Base-by-base conservation (phyloP, 2,329 filamentous ascomycete species). In the Ramularia endophylla region DNA sequence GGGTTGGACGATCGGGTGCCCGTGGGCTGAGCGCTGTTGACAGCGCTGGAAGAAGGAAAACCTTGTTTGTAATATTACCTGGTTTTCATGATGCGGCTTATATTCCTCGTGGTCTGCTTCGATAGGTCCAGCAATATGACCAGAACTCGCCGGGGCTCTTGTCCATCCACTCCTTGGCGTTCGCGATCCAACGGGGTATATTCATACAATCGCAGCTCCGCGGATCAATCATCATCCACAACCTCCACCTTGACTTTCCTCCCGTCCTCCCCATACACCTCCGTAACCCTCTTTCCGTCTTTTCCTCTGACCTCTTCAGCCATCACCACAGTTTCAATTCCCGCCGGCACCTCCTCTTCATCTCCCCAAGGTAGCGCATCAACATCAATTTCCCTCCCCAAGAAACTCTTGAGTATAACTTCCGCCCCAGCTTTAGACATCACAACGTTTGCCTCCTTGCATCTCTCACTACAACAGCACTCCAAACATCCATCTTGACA, bases 371-470 rank as follows among this genome's bases (percentile, higher is more conserved):
- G 89, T 58, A 97, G 64, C n/a, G 73, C 71, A 28, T 94, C 87
- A 3, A 94, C 66, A 63, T 95, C 86, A 41, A 95, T 84, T 20
- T 88, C 78, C 61, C 80, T 72, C 15, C 83, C 82, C 38, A 95
- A 62, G 40, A 95, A 60, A 47, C 76, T 79, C 65, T 83, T 85
- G 43, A 97, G 66, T 20, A 97, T 80, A 17, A 95, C 88, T 41
- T 78, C 79, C 6, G 85, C 83, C 0, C 90, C 90, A 0, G 83
- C 86, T 65, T 95, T 97, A 58, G 85, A 92, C 83, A 95, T 92
- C 8, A 97, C 88, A 57, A 86, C 78, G 60, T 95, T 95, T 40
- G 80, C 77, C 63, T 95, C 80, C 62, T 84, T 87, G 63, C 92
- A 97, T 40, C 78, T 67, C 62, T 94, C 86, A 47, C 82, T 85